These are phyloP conservation scores for Trichosporon coremiiforme DNA, from an alignment of 1,284 basidiomycete species.

Conservation along the genomic window DNA sequence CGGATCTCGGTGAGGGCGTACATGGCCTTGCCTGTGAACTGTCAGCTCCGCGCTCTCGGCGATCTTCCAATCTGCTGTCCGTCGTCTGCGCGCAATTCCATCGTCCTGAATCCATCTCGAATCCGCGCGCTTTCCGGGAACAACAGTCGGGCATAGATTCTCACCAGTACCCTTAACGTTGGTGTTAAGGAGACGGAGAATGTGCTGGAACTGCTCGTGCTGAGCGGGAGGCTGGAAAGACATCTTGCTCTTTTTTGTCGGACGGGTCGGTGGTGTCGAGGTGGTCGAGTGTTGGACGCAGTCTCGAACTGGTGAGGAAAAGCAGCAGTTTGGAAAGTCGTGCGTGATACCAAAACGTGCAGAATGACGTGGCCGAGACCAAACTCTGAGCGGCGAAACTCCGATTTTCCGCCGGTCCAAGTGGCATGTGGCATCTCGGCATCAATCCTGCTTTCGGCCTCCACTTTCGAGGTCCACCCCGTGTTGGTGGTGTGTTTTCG, in stretches of 20 bases:
- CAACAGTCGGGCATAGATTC: slow-evolving; percentile 6
- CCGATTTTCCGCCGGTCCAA: slow-evolving; percentile 1
- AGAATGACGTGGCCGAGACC: slow-evolving; percentile 5
- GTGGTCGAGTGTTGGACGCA: slow-evolving; percentile 19
- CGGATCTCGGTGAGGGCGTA: slow-evolving; percentile 98
- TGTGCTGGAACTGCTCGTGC: slow-evolving; percentile 85
- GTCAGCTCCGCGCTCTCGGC: neutral
- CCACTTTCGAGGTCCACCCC: slow-evolving; percentile 11
- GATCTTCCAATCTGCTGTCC: slow-evolving; percentile 5
- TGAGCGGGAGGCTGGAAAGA: slow-evolving; percentile 19
- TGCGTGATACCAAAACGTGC: neutral
- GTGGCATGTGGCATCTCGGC: slow-evolving; percentile 7
- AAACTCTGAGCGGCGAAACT: neutral
- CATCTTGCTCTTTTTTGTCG: slow-evolving; percentile 19
- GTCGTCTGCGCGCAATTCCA: slow-evolving; percentile 9
- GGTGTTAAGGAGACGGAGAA: slow-evolving; percentile 95
- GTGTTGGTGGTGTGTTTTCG: neutral
- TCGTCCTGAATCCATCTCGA: slow-evolving; percentile 55
- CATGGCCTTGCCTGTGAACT: slow-evolving; percentile 80
- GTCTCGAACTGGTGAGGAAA: slow-evolving; percentile 4
- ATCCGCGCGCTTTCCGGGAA: slow-evolving; percentile 64
- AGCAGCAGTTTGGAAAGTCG: slow-evolving; percentile 15
- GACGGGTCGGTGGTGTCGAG: slow-evolving; percentile 13
- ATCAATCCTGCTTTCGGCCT: neutral
- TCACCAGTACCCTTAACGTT: slow-evolving; percentile 81